Evolutionary conservation across 2,329 filamentous ascomycete species (phyloP).

Genomic region (Penicillium sp.): DNA sequence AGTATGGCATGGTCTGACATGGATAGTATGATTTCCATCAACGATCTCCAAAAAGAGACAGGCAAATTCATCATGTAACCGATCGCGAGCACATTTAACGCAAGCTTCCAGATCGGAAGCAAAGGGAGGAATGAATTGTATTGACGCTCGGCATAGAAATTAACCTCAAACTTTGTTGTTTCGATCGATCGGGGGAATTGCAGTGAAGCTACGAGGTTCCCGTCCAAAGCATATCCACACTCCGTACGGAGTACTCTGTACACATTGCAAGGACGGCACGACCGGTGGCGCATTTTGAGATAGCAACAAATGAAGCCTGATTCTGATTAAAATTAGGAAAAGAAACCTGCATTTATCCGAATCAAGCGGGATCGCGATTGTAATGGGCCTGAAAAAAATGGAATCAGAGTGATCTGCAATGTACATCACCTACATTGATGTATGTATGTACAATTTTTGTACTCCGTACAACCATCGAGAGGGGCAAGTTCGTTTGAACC

Average conservation of each 20-base stretch:
- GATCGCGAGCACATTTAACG: not conserved
- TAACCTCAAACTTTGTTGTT: constrained; percentile 19
- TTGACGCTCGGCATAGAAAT: constrained; percentile 8
- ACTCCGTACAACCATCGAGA: not conserved
- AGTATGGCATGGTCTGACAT: not conserved
- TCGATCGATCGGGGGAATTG: constrained; percentile 22
- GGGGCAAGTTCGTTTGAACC: not conserved
- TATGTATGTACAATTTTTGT: not conserved
- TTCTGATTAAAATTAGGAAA: not conserved
- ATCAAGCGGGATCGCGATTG: constrained; percentile 5
- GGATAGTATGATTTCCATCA: not conserved
- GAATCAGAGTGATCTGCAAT: constrained; percentile 15
- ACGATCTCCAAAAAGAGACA: not conserved
- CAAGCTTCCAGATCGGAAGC: constrained; percentile 1
- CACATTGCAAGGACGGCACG: constrained; percentile 14
- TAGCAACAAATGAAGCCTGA: not conserved
- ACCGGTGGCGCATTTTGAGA: not conserved
- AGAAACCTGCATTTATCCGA: not conserved
- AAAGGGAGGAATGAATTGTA: not conserved
- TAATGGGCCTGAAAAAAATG: constrained; percentile 10
- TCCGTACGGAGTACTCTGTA: not conserved
- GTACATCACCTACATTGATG: constrained; percentile 5
- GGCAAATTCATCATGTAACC: not conserved
- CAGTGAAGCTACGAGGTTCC: constrained; percentile 17
- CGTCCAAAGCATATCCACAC: not conserved